Base-by-base conservation (phyloP, 106 monocot species). In the Dendrobium chrysotoxum region DNA sequence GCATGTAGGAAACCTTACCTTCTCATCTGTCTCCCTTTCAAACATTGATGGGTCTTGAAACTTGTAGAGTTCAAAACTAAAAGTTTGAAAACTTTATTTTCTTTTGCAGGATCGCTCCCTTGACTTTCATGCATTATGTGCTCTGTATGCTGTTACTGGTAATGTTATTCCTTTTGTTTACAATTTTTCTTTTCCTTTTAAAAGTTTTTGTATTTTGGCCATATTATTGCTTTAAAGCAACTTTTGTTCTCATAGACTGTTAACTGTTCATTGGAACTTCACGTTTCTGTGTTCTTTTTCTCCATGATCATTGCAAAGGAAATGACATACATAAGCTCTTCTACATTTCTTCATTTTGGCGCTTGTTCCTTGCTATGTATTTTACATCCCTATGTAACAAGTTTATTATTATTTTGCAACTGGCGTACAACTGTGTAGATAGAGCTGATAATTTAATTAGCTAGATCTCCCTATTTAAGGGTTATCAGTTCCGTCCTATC, bases 81-180 rank as follows among this genome's bases (percentile, higher is more conserved):
- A 64, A 25, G 15, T 44, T 42, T 7, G 6, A 9, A 44, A 44
- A n/a, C n/a, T 17, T 57, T 65, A 6, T 65, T 75, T 70, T 15
- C 70, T 87, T 64, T 83, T 82, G 54, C 90, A 99, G 98, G 98
- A 99, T 76, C 98, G 98, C 35, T 99, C 98, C 66, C 91, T 99
- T 65, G 98, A 99, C 39, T 99, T 99, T 79, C 83, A 99, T 81
- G 95, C 95, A 79, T 87, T 99, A 78, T 99, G 98, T 78, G 98
- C 98, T 72, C 91, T 99, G 17, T 99, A 99, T 91, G 98, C 98
- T 72, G 91, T 99, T 18, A 99, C 98, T 40, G 98, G 98, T 99
- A 89, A 78, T 82, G 67, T 12, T 30, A 74, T 71, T 66, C 45
- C 7, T 41, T 66, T 16, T 23, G 8, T 28, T 35, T 70, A 31